Percentiles rank a stretch among this genome's conserved stretches.
phyloP scores from a whole-genome alignment of 345 rosid genomes.

The Brassica incana region DNA sequence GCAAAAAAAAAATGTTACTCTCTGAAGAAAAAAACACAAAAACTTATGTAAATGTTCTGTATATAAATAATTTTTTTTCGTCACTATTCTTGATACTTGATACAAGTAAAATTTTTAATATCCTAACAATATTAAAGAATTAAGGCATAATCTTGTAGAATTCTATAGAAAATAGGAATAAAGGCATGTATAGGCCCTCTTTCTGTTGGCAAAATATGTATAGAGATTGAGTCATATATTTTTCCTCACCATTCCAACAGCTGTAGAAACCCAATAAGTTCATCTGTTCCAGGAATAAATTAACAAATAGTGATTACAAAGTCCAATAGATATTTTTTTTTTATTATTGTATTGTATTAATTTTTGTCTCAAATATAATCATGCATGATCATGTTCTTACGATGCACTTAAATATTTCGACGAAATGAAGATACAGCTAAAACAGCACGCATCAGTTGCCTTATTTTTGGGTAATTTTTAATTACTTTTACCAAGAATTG shows the following conservation, averaged over 20 bases:
- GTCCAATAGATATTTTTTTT: not conserved
- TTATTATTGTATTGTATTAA: not conserved
- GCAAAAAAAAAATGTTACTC: not conserved
- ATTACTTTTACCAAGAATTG: not conserved
- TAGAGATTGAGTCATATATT: not conserved
- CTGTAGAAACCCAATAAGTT: constrained; percentile 47
- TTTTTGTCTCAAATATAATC: constrained; percentile 1
- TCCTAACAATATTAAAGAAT: not conserved
- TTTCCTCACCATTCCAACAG: constrained; percentile 50
- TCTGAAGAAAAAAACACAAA: not conserved
- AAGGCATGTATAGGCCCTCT: not conserved
- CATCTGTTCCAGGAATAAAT: constrained; percentile 43
- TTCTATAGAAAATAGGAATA: not conserved
- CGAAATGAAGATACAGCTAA: not conserved
- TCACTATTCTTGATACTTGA: not conserved
- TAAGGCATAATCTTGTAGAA: not conserved
- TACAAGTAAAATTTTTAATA: not conserved
- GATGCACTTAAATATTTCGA: not conserved
- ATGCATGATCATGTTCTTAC: constrained; percentile 10
- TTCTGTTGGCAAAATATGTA: not conserved
- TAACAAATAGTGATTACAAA: not conserved
- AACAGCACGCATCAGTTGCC: not conserved
- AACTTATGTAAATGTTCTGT: not conserved
- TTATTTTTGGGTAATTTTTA: not conserved
- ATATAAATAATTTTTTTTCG: not conserved